Evolutionary conservation across 1,139 yeast species (phyloP), one percentile per base, ranked within the genome.

Genomic region (Lizanozyma gosingica): DNA sequence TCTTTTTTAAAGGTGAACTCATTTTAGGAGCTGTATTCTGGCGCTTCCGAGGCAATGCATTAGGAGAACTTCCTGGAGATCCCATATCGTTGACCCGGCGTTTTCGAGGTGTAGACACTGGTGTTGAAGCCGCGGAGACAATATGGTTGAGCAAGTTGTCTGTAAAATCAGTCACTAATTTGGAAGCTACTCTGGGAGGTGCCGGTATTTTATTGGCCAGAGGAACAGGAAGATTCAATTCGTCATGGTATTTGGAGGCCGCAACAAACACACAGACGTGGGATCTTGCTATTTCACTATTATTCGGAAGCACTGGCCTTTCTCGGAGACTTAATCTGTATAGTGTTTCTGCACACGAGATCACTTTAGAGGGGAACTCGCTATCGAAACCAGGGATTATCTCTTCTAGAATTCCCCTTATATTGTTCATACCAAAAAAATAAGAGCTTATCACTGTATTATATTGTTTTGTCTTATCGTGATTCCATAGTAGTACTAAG

Each of bases 221-320:
- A 1, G 83, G 78, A 3, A 61, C 66, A 0, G 80, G 75, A 9
- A 77, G 58, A 14, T 64, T 55, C 33, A 71, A 60, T 34, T 57
- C 57, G n/a, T 62, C 59, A 17, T 62, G 62, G 38, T 74, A 68
- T 47, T 67, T 67, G 44, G 78, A 81, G 11, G 73, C 71, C 0
- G 84, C 80, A 27, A 81, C 56, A 45, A 64, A 76, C 2, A 86
- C 83, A 55, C 86, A 78, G 14, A 83, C 55, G 52, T 82, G 88
- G 44, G 71, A 71, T 37, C 90, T 62, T 1, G 84, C 86, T 2
- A 73, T 63, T 47, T 82, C 88, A 39, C 76, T 73, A 34, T 66
- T 65, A 29, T 71, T 69, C 4, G 68, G 63, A 35, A 76, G 65
- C 4, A 72, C 57, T 27, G 71, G 65, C 41, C 71, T 65, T 46